Evolutionary conservation across 768 basidiomycete genomes (phyloP), one percentile per base, ranked within the genome.

Genomic region (Amanita subjunquillea): DNA sequence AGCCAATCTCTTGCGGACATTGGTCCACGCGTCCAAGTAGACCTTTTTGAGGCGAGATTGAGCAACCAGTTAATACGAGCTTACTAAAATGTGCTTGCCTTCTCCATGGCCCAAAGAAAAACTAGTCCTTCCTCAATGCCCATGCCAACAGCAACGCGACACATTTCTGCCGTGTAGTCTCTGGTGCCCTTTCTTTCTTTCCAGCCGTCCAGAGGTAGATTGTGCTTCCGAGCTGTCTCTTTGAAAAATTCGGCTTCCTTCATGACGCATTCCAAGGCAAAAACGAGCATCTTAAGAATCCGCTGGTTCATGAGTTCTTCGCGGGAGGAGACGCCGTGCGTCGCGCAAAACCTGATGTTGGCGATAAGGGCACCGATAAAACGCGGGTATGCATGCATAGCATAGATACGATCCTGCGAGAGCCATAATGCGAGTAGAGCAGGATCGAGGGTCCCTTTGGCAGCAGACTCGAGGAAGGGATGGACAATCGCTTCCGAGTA

Each of bases 21-120:
- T 66, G 1, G 72, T 70, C 87, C 87, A 88, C 3, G 84, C 78
- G 48, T 82, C 78, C 25, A 86, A 68, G 60, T 88, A 87, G 23
- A 83, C 72, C 87, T 88, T 44, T 38, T 8, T 8, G 20, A 38
- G 8, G 22, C 22, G 22, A 43, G 3, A 6, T 49, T 6, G 13
- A 12, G 17, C 17, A 22, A 3, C 36, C 23, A 30, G 25, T 29
- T 25, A 46, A 17, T 32, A 17, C 15, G 13, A 30, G 30, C 46
- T 38, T 13, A 54, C 42, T 15, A 55, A 47, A 27, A 39, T n/a
- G 6, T 9, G 51, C 51, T 20, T 51, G 85, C 86, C 69, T 77
- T 74, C 62, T 88, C 87, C 85, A 88, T 88, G 0, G 82, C 82
- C 85, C 85, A 88, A 12, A 90, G 65, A 55, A 89, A 82, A 1